Evolutionary conservation across 129 eudicot genomes (phyloP).

Genomic region (sunflower (Helianthus annuus)): HanXRQr2.0-SUNRISE NC_035440.2:154160923-154161422

Average conservation of each 20-base stretch:
- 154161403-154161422: not conserved
- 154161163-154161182: constrained; percentile 74
- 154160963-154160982: constrained; percentile 35
- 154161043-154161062: constrained; percentile 56
- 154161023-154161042: constrained; percentile 39
- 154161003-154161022: not conserved
- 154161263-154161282: no score
- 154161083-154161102: constrained; percentile 81
- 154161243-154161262: no score
- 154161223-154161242: not conserved
- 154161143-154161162: constrained; percentile 66
- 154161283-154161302: not conserved
- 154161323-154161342: constrained; percentile 55
- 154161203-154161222: constrained; percentile 13
- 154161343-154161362: constrained; percentile 64
- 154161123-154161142: constrained; percentile 53
- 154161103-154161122: constrained; percentile 83
- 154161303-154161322: constrained; percentile 47
- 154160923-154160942: constrained; percentile 15
- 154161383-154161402: constrained; percentile 78
- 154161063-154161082: constrained; percentile 71
- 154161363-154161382: constrained; percentile 54
- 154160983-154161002: constrained; percentile 11
- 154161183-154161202: constrained; percentile 52
- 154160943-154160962: not conserved